Percentiles rank a stretch among this genome's conserved stretches.
These are phyloP conservation scores for Pyricularia grisea DNA, from an alignment of 2,329 filamentous ascomycete species.

Conservation along the genomic window DNA sequence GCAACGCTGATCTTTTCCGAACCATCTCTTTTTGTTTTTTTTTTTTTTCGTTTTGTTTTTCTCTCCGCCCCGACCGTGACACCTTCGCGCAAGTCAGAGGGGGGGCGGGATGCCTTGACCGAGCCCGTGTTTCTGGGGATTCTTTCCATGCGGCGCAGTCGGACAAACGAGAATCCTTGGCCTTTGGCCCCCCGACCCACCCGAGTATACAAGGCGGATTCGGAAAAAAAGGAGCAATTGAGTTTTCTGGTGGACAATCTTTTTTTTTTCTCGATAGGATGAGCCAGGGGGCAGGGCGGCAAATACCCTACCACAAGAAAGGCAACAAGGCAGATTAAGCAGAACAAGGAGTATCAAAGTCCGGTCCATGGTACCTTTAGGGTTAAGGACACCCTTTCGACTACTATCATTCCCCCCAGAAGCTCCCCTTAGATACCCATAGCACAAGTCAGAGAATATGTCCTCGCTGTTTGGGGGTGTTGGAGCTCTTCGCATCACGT, in stretches of 20 bases:
- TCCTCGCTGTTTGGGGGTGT: not conserved
- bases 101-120: not conserved
- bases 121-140: not conserved
- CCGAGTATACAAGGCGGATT: not conserved
- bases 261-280: too few species aligned
- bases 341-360: too few species aligned
- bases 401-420: too few species aligned
- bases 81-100: not conserved
- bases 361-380: too few species aligned
- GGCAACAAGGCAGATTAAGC: too few species aligned
- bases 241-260: not conserved
- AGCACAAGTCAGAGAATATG: not conserved
- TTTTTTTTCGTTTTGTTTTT: too few species aligned
- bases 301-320: too few species aligned
- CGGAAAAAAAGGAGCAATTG: not conserved
- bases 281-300: too few species aligned
- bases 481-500: not conserved
- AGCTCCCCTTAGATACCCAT: not conserved
- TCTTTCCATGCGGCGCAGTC: not conserved
- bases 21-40: too few species aligned
- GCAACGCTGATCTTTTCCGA: not conserved
- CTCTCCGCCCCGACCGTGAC: not conserved
- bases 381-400: too few species aligned
- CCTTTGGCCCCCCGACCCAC: not conserved
- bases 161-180: not conserved